phyloP scores from a whole-genome alignment of 2,329 filamentous ascomycete genomes.

The Fusarium sp. region DNA sequence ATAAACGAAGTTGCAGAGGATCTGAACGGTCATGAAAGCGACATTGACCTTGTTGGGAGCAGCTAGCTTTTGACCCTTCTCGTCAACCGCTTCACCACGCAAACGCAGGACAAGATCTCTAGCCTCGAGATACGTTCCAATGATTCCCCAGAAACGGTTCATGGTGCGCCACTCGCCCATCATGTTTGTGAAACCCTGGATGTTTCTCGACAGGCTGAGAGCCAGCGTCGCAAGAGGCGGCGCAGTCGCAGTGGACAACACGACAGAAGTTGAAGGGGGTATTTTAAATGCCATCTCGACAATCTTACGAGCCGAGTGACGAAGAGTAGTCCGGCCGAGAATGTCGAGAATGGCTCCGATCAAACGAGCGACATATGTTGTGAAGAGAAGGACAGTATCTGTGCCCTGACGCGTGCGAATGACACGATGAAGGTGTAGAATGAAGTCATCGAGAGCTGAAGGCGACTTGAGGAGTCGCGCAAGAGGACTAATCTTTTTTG shows the following conservation, averaged over 20 bases:
- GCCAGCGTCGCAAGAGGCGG: conserved; percentile 57
- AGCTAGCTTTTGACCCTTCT: conserved; percentile 48
- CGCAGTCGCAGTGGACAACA: conserved; percentile 55
- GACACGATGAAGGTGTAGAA: conserved; percentile 69
- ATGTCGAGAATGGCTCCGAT: conserved; percentile 62
- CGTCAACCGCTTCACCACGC: conserved; percentile 51
- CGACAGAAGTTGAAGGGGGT: conserved; percentile 62
- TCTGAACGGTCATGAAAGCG: conserved; percentile 73
- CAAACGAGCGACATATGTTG: conserved; percentile 74
- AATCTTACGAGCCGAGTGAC: conserved; percentile 62
- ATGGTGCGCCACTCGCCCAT: conserved; percentile 79
- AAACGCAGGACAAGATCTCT: conserved; percentile 57
- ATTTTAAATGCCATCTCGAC: conserved; percentile 64
- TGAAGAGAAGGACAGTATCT: conserved; percentile 75
- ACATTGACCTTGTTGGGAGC: conserved; percentile 54
- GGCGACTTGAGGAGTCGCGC: conserved; percentile 35
- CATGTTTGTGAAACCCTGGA: conserved; percentile 72
- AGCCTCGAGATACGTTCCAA: conserved; percentile 79
- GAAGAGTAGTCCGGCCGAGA: conserved; percentile 68
- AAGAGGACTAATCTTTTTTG: conserved; percentile 14
- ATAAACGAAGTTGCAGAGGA: conserved; percentile 74
- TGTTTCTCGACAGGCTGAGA: conserved; percentile 62
- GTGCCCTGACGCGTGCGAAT: conserved; percentile 75
- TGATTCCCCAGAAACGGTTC: conserved; percentile 78
- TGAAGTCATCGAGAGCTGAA: conserved; percentile 60